Conservation (phyloP, 352 stramenopile species). For the Phytophthora agathidicida region DNA sequence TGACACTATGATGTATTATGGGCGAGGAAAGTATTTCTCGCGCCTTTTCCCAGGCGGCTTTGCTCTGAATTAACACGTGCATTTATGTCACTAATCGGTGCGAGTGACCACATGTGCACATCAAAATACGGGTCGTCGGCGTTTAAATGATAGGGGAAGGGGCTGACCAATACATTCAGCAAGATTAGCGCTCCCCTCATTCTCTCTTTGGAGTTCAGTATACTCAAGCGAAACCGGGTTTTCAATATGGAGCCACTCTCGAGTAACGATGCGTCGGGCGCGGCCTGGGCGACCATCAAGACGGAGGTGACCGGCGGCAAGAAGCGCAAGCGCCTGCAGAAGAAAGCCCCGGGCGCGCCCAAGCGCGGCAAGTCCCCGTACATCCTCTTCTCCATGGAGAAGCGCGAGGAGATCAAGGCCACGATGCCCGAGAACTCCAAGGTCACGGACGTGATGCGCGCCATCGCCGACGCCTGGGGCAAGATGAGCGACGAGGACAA, state of each 20-base stretch:
- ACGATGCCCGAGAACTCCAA: constrained; percentile 87
- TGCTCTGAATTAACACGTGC: not conserved
- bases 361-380: constrained; percentile 92
- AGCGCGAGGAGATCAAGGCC: constrained; percentile 90
- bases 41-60: constrained; percentile 26
- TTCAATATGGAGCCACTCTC: constrained; percentile 75
- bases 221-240: constrained; percentile 79
- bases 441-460: constrained; percentile 92
- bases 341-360: constrained; percentile 88
- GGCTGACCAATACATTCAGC: constrained; percentile 7
- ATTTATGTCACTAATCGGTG: not conserved
- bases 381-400: constrained; percentile 94
- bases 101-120: not conserved
- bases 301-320: constrained; percentile 66
- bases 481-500: constrained; percentile 93
- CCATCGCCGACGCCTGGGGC: constrained; percentile 90
- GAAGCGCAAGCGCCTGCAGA: constrained; percentile 91
- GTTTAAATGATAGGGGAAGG: constrained; percentile 9
- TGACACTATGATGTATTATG: too few species aligned
- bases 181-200: constrained; percentile 39
- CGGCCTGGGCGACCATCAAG: constrained; percentile 67
- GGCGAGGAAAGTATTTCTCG: constrained; percentile 2
- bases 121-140: not conserved
- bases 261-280: constrained; percentile 52
- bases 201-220: constrained; percentile 87